Percentiles rank a stretch among this genome's conserved stretches.
Evolutionary conservation across 1,139 yeast species (phyloP).

Genomic region (Yamadazyma conglobata): DNA sequence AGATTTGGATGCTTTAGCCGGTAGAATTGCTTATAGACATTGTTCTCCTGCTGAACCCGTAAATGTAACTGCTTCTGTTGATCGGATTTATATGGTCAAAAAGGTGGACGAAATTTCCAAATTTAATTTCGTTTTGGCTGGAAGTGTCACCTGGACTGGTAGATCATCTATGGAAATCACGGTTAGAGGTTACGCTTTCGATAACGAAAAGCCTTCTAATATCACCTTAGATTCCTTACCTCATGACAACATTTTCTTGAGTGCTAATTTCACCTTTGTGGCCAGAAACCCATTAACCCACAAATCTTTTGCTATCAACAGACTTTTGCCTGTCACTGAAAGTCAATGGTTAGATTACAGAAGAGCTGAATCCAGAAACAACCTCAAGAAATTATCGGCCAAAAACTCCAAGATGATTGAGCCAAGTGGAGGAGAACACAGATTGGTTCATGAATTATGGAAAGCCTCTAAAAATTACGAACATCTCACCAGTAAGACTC

Average conservation of each 20-base stretch:
- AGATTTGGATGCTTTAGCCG: slow-evolving; percentile 87
- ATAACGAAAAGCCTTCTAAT: slow-evolving; percentile 40
- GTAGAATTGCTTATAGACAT: slow-evolving; percentile 80
- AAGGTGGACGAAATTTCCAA: slow-evolving; percentile 75
- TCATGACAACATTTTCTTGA: slow-evolving; percentile 53
- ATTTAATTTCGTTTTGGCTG: slow-evolving; percentile 78
- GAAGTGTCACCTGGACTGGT: slow-evolving; percentile 92
- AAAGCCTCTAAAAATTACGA: slow-evolving; percentile 48
- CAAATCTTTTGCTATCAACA: slow-evolving; percentile 80
- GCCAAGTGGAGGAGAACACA: slow-evolving; percentile 70
- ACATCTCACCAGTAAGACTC: slow-evolving; percentile 23
- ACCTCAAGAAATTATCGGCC: slow-evolving; percentile 77
- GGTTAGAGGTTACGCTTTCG: slow-evolving; percentile 80
- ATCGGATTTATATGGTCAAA: slow-evolving; percentile 82
- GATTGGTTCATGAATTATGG: slow-evolving; percentile 77
- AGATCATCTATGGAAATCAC: slow-evolving; percentile 92
- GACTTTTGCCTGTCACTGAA: slow-evolving; percentile 69
- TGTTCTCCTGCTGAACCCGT: slow-evolving; percentile 91
- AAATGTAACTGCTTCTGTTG: slow-evolving; percentile 92
- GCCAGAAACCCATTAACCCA: slow-evolving; percentile 91
- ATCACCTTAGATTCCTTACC: slow-evolving; percentile 48
- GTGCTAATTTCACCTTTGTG: slow-evolving; percentile 92
- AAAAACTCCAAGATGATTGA: slow-evolving; percentile 57
- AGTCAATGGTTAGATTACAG: slow-evolving; percentile 79
- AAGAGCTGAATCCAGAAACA: slow-evolving; percentile 86